These are phyloP conservation scores for Hibiscus trionum DNA, from an alignment of 345 rosid genomes.

Conservation along the genomic window DNA sequence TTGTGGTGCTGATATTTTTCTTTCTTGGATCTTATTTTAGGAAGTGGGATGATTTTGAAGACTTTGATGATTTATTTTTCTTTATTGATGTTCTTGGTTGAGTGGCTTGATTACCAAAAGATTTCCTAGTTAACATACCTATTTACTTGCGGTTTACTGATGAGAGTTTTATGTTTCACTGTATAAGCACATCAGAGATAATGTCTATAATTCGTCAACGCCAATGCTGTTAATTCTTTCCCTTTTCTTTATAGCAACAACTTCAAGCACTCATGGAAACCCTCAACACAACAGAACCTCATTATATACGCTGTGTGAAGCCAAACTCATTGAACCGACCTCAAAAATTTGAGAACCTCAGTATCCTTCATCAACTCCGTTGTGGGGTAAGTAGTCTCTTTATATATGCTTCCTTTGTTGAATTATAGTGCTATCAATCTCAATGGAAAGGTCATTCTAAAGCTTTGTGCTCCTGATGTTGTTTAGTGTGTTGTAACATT, in stretches of 20 bases:
- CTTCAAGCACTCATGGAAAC: constrained; percentile 98
- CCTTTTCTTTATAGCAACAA: constrained; percentile 66
- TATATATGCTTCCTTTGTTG: not conserved
- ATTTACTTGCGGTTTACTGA: constrained; percentile 1
- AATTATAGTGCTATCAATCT: constrained; percentile 1
- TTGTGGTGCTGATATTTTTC: not conserved
- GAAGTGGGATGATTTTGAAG: not conserved
- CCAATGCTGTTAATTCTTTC: constrained; percentile 9
- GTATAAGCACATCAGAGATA: not conserved
- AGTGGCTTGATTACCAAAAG: not conserved
- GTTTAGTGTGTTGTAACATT: not conserved
- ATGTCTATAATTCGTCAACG: constrained; percentile 6
- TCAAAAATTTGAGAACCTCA: constrained; percentile 75
- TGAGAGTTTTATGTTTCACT: not conserved
- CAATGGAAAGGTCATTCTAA: not conserved
- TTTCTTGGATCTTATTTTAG: not conserved
- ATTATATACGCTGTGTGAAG: constrained; percentile 97
- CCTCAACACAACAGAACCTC: constrained; percentile 88
- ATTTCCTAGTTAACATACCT: not conserved
- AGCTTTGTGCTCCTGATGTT: constrained; percentile 1
- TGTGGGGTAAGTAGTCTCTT: constrained; percentile 73
- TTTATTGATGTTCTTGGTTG: not conserved
- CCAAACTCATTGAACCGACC: constrained; percentile 88
- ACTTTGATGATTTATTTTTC: not conserved
- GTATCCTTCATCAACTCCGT: constrained; percentile 86